These are phyloP conservation scores for Nigrospora sphaerica DNA, from an alignment of 2,329 filamentous ascomycete species.

Conservation along the genomic window DNA sequence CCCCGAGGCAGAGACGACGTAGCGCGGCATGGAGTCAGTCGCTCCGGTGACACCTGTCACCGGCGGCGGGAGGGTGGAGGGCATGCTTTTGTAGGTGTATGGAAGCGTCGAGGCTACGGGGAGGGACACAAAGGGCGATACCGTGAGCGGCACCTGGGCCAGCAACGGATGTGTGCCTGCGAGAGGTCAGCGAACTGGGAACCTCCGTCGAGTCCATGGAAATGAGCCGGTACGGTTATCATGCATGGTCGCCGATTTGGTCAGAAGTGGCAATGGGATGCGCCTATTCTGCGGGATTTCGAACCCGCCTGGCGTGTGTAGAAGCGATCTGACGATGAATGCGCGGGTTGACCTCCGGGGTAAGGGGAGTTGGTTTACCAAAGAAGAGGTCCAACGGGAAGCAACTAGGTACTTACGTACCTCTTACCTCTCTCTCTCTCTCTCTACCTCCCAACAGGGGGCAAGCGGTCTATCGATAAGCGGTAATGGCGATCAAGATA, in stretches of 20 bases:
- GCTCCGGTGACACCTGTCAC: conserved; percentile 43
- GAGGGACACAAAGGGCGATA: conserved; percentile 89
- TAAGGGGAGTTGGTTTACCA: too few relatives aligned
- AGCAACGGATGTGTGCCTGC: conserved; percentile 80
- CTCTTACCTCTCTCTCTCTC: too few relatives aligned
- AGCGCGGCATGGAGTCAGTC: conserved; percentile 49
- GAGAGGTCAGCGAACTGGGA: background rate
- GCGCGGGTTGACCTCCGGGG: too few relatives aligned
- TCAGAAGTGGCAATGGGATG: background rate
- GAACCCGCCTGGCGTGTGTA: too few relatives aligned
- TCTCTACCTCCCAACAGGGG: too few relatives aligned
- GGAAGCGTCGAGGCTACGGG: conserved; percentile 86
- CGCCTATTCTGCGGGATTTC: too few relatives aligned
- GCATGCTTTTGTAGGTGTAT: conserved; percentile 89
- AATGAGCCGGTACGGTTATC: conserved; percentile 25
- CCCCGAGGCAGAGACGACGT: conserved; percentile 71
- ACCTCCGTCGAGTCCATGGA: background rate
- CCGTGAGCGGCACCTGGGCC: conserved; percentile 85
- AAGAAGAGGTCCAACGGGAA: too few relatives aligned
- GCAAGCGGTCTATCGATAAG: background rate
- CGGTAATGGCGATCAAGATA: background rate
- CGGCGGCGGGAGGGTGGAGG: conserved; percentile 75
- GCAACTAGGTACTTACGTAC: too few relatives aligned
- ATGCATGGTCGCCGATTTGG: conserved; percentile 24
- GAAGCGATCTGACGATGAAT: too few relatives aligned